Percentiles rank a stretch among this genome's conserved stretches.
Conservation (phyloP, 2,329 filamentous ascomycete genomes). For the Ambrosiella xylebori region DNA sequence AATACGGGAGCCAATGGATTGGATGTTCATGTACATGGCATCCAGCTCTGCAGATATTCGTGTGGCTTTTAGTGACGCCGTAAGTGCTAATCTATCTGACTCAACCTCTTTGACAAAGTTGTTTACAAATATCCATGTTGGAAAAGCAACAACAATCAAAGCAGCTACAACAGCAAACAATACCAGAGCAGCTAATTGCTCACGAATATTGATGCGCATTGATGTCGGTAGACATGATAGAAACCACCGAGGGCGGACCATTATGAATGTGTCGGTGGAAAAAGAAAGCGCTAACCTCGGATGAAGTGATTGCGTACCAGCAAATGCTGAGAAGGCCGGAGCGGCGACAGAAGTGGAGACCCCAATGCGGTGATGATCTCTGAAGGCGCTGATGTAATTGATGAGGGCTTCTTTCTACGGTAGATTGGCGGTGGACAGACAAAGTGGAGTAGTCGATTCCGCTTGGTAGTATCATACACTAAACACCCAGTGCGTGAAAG, state of each 20-base stretch:
- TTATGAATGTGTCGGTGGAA: not conserved
- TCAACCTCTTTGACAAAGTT: slow-evolving; percentile 34
- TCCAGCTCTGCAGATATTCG: slow-evolving; percentile 65
- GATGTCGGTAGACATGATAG: slow-evolving; percentile 14
- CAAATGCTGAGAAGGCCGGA: not conserved
- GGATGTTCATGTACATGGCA: slow-evolving; percentile 58
- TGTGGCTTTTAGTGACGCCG: slow-evolving; percentile 72
- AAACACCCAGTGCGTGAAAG: not conserved
- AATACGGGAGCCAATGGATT: slow-evolving; percentile 51
- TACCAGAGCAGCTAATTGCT: slow-evolving; percentile 71
- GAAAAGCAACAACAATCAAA: slow-evolving; percentile 62
- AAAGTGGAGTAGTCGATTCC: not conserved
- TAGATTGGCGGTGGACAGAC: not conserved
- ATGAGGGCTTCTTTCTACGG: not conserved
- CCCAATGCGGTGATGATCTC: not conserved
- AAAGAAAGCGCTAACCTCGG: not conserved
- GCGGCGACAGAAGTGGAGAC: not conserved
- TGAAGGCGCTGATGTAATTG: too few species aligned
- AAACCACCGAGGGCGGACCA: slow-evolving; percentile 11
- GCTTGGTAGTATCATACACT: not conserved
- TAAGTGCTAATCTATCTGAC: slow-evolving; percentile 50
- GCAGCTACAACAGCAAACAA: slow-evolving; percentile 56
- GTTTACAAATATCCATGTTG: slow-evolving; percentile 47
- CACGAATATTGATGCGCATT: slow-evolving; percentile 76
- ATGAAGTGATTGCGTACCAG: not conserved